Evolutionary conservation across 179 eudicot species (phyloP).

Genomic region (Beta corolliflora): DNA sequence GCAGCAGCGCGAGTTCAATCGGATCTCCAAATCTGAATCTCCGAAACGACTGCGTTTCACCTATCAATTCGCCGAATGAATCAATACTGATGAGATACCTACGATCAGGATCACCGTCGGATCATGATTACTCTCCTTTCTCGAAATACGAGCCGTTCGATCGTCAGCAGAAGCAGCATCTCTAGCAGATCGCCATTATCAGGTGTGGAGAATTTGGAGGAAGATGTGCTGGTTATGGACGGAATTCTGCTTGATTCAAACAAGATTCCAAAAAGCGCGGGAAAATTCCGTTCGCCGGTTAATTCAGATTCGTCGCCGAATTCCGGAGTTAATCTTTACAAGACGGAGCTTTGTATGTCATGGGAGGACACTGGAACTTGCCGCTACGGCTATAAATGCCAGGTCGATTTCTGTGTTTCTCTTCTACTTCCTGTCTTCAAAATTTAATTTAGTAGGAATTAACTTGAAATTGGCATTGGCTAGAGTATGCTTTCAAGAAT

Average conservation of each 20-base stretch:
- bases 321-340: slow-evolving; percentile 27
- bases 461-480: background rate
- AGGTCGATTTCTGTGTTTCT: slow-evolving; percentile 27
- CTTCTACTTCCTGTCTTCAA: background rate
- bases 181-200: slow-evolving; percentile 4
- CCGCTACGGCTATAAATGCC: slow-evolving; percentile 52
- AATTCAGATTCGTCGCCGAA: slow-evolving; percentile 24
- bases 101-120: slow-evolving; percentile 1
- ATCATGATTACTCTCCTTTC: background rate
- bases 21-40: background rate
- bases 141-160: background rate
- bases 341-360: slow-evolving; percentile 40
- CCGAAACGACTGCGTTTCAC: background rate
- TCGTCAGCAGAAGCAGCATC: background rate
- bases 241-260: slow-evolving; percentile 38
- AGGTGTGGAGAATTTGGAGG: slow-evolving; percentile 2
- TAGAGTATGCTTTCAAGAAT: background rate
- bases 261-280: slow-evolving; percentile 9
- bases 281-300: slow-evolving; percentile 32
- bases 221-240: slow-evolving; percentile 40
- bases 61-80: background rate
- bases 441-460: background rate
- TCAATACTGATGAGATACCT: background rate
- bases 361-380: slow-evolving; percentile 49
- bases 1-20: background rate